Evolutionary conservation across 768 basidiomycete species (phyloP), one percentile per base, ranked within the genome.

Genomic region (Lyophyllum semitale): DNA sequence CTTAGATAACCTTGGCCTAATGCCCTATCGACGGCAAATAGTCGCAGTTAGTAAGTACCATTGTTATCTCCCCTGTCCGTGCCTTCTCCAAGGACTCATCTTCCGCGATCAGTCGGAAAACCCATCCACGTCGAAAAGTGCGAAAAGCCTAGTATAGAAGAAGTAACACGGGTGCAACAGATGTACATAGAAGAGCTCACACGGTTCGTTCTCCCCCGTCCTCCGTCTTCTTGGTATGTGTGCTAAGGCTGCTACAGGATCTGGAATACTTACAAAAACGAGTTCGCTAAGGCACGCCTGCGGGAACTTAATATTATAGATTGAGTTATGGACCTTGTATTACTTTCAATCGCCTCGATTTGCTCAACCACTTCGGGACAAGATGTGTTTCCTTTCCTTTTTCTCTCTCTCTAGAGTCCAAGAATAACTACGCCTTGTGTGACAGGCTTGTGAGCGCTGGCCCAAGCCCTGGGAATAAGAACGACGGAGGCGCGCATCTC

Each of bases 211-310:
- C 42, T 51, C 23, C 18, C 33, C 30, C 46, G 48, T 43, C 40
- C 27, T 30, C 27, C 40, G 25, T 32, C 11, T 11, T 27, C 30
- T 47, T 22, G 22, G 15, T 35, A n/a, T n/a, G 22, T 32, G 33
- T 51, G 51, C 37, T 54, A 9, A 48, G 33, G 20, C 42, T 15
- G 8, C 46, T 50, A 8, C 63, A 97, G 95, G 47, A 96, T 98
- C 60, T 98, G 95, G 95, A 83, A 98, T 67, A 86, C 88, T 7
- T 96, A 98, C 76, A 98, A 98, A 71, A 90, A 98, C 66, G 81
- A 88, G 51, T 97, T 95, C 64, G 95, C 95, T 29, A 87, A 91
- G 66, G 79, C 91, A 26, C 80, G 95, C 40, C 83, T 84, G 53
- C 78, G 83, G 59, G 91, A 93, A 67, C 77, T 93, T 59, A 90